A percentile compares a stretch with the other conserved stretches of the same genome.
Conservation (phyloP, 2,329 filamentous ascomycete species). For the Microcera coccophila region DNA sequence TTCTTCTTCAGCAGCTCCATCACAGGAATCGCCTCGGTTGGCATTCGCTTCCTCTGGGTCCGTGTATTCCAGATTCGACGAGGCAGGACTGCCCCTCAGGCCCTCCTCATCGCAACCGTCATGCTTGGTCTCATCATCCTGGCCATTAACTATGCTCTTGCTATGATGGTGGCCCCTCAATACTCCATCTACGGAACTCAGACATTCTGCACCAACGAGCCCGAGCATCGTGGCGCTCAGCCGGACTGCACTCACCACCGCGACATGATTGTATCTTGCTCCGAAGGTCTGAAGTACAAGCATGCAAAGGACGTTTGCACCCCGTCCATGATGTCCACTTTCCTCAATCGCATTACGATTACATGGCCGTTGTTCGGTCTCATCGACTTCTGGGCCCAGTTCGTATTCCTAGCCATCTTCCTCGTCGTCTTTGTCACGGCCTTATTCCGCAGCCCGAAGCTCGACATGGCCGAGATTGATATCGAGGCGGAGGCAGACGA, state of each 20-base stretch:
- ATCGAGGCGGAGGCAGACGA: constrained; percentile 88
- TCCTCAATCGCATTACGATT: constrained; percentile 85
- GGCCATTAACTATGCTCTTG: constrained; percentile 87
- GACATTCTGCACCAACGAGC: constrained; percentile 79
- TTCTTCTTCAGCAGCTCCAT: constrained; percentile 88
- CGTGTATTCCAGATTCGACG: constrained; percentile 87
- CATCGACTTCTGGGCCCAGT: constrained; percentile 95
- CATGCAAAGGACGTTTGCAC: constrained; percentile 81
- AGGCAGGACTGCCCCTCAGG: constrained; percentile 86
- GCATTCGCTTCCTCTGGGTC: constrained; percentile 95
- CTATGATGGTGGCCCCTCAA: constrained; percentile 92
- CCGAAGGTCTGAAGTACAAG: constrained; percentile 67
- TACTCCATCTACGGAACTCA: constrained; percentile 94
- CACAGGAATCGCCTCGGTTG: constrained; percentile 77
- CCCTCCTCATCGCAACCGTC: constrained; percentile 83
- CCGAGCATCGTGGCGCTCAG: constrained; percentile 57
- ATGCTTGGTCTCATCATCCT: constrained; percentile 86
- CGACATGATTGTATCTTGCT: constrained; percentile 75
- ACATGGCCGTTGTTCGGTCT: constrained; percentile 95
- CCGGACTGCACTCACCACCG: constrained; percentile 71
- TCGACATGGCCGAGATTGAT: constrained; percentile 75
- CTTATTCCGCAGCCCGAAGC: constrained; percentile 72
- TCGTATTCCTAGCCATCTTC: constrained; percentile 82
- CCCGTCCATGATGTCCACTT: constrained; percentile 84
- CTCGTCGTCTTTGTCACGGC: constrained; percentile 75